Evolutionary conservation across 441 rosid species (phyloP), one percentile per base, ranked within the genome.

Genomic region (Euphorbia schlechtendalii): DNA sequence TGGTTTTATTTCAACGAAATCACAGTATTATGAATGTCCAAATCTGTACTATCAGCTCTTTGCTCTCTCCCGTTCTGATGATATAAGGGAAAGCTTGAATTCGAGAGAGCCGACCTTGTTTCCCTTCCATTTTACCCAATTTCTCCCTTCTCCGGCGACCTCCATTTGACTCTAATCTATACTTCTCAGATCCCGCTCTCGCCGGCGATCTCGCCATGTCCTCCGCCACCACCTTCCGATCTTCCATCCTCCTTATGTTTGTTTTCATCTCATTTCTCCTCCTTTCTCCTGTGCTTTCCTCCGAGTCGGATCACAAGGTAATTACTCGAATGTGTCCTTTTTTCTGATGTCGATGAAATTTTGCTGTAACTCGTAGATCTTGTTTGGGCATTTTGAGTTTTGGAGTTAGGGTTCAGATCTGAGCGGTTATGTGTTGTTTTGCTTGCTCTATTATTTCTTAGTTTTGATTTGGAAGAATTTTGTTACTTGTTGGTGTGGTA

Each of bases 231-330:
- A 66, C 80, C 60, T 70, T 54, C 52, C 76, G 64, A 48, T 69
- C 66, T 38, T 12, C 71, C 61, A 54, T 78, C 58, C 69, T 80
- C 58, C 53, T 63, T 43, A 69, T 75, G 63, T 24, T 71, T 48
- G 5, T 56, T 58, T 49, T 62, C 76, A 2, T 78, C 20, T 56
- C 80, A 59, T 52, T 71, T 55, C 54, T 84, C 70, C 27, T 48
- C 5, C 56, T 81, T 55, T 70, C 82, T 17, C 76, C 74, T 28
- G 78, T 78, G 32, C 69, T 83, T 60, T 92, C 93, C 65, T 83
- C 96, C 66, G 99, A 91, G 78, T 85, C 93, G 61, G 98, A 92
- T 88, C 99, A 95, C 90, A 92, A 86, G 97, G 99, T 85, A 43
- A 30, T 18, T 45, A 2, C 18, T 46, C 8, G 11, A 57, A 20